These are phyloP conservation scores for Hirschfeldia incana DNA, from an alignment of 345 rosid genomes.

Conservation along the genomic window DNA sequence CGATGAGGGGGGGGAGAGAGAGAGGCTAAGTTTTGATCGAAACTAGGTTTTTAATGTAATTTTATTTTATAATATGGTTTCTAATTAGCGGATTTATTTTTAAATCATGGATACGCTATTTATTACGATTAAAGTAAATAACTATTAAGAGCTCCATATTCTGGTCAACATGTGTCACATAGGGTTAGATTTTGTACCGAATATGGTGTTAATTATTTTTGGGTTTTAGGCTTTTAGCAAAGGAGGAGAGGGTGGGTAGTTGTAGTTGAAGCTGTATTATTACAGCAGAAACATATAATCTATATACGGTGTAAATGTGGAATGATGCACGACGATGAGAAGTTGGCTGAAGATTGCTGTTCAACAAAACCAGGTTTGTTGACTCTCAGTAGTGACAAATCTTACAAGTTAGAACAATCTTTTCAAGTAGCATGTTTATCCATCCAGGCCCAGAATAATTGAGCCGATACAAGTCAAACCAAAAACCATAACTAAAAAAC, in stretches of 20 bases:
- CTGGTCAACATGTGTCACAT: background rate
- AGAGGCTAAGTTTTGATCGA: background rate
- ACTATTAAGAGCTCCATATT: background rate
- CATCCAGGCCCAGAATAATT: background rate
- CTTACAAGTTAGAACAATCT: background rate
- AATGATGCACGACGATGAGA: background rate
- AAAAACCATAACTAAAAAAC: background rate
- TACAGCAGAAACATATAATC: background rate
- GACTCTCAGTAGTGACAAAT: background rate
- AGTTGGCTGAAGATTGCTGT: background rate
- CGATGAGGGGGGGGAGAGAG: background rate
- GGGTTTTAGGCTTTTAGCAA: background rate
- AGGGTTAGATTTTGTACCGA: background rate
- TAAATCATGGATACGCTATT: background rate
- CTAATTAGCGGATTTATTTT: background rate
- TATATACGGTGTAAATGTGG: background rate
- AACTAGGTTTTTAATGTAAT: background rate
- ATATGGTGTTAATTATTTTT: background rate
- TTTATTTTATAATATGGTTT: background rate
- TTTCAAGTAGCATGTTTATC: background rate
- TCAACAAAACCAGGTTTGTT: background rate
- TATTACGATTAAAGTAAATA: background rate
- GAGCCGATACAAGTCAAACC: background rate
- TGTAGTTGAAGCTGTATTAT: background rate
- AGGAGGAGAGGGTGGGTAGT: too few relatives aligned